Evolutionary conservation across 2,329 filamentous ascomycete species (phyloP), one percentile per base, ranked within the genome.

Genomic region (Fusarium foetens): DNA sequence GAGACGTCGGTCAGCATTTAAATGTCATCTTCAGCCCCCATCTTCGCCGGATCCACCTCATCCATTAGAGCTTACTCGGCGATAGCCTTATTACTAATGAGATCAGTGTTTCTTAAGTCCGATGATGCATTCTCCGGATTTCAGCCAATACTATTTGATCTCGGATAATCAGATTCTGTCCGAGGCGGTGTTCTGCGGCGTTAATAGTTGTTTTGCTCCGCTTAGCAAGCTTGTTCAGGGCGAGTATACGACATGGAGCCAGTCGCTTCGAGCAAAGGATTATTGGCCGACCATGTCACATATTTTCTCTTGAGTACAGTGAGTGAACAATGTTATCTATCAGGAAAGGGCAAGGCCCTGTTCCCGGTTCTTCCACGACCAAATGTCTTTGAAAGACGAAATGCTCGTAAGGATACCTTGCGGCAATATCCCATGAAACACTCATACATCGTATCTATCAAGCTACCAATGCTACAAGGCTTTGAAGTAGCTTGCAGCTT

Each of bases 341-440:
- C 7, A 23, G 11, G 16, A 25, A 19, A 21, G 0, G 3, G 3
- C 3, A 10, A 21, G 1, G 25, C 9, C 25, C 12, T 3, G 4
- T 46, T 27, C 3, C 0, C 8, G 8, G 14, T 5, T 10, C 12
- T 27, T 21, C 3, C 14, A 2, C 13, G 12, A 21, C 25, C 27
- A 12, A 14, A 10, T 8, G 13, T 10, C 25, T 2, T 0, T 10
- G 13, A 16, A 14, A 46, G 12, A 2, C 19, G 8, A 11, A 2
- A 16, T 21, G 13, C 13, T 3, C 2, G 6, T 16, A 8, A 29
- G 13, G 4, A 29, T 21, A 14, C 43, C 43, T 8, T 21, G 14
- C 6, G 4, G 43, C 4, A 27, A 27, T 10, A 3, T 11, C 29
- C 19, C 8, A 19, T 27, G 12, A 5, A 27, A 5, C 8, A 27